Base-by-base conservation (phyloP, 2,329 filamentous ascomycete genomes). In the Aspergillus melleus region DNA sequence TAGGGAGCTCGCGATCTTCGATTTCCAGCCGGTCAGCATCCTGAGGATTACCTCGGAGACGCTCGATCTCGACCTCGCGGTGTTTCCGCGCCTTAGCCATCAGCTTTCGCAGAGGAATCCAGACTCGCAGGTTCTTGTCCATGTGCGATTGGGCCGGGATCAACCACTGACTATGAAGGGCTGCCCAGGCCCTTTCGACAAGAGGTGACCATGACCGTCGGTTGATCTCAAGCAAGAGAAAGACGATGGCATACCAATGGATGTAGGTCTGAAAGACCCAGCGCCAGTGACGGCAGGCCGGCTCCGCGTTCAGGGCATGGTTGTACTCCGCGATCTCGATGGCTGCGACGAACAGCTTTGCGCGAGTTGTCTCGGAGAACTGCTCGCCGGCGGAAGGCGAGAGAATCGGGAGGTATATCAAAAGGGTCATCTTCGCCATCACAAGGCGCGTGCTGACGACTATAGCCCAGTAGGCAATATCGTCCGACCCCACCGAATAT, bases 231-330 rank as follows among this genome's bases (percentile, higher is more conserved):
- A 86, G 76, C 29, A 87, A 65, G 0, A 86, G 74, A 63, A 84
- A 87, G 0, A 84, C 83, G 3, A 86, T 79, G 4, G 84, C 83
- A 63, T 86, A 80, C 83, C 84, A 87, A 60, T 86, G 83, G 0
- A 81, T 84, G 67, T 85, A 86, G 0, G 83, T 84, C 64, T 85
- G 81, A 69, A 84, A 86, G 6, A 85, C 73, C 85, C 85, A 87
- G 19, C 82, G 81, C 80, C 82, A 86, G 51, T 81, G 80, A 10
- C 77, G 78, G 55, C 77, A 80, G 16, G 73, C 75, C 2, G 75
- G 72, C 57, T 86, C 83, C 2, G 77, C 73, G 54, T 83, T 84
- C n/a, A 87, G 70, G 1, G 80, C 75, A 61, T 83, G 80, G 60
- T 80, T 84, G 64, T 84, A 85, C 66, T 80, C 77, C 6, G 76